phyloP scores from a whole-genome alignment of 2,329 filamentous ascomycete genomes.

The Nemania abortiva region DNA sequence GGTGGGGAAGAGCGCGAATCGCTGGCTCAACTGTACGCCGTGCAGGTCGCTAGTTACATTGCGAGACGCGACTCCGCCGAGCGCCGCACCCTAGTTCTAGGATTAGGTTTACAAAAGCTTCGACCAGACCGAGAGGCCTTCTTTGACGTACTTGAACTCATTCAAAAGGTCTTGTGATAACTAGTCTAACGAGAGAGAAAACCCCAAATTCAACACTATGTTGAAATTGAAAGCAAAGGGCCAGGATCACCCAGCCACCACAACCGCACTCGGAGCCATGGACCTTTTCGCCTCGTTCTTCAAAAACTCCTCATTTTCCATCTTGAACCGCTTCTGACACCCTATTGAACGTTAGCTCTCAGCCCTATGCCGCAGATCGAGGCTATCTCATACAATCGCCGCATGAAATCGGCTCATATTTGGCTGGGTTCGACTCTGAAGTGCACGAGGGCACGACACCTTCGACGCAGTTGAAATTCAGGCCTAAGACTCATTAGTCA shows the following conservation, averaged over 20 bases:
- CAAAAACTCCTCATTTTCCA: slow-evolving; percentile 47
- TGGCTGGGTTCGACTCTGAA: slow-evolving; percentile 59
- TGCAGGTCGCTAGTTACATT: slow-evolving; percentile 87
- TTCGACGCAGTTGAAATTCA: slow-evolving; percentile 65
- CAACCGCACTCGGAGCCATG: slow-evolving; percentile 45
- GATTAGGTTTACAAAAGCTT: slow-evolving; percentile 67
- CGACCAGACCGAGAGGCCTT: slow-evolving; percentile 68
- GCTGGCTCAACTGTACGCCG: slow-evolving; percentile 87
- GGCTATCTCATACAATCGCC: slow-evolving; percentile 55
- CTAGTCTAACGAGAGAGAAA: background rate
- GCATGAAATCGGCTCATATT: slow-evolving; percentile 65
- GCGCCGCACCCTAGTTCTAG: slow-evolving; percentile 70
- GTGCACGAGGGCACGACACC: slow-evolving; percentile 62
- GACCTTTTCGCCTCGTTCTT: slow-evolving; percentile 43
- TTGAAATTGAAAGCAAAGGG: background rate
- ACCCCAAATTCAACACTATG: background rate
- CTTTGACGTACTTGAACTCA: slow-evolving; percentile 74
- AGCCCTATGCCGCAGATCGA: background rate
- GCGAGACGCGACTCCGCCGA: slow-evolving; percentile 76
- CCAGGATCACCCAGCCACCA: slow-evolving; percentile 20
- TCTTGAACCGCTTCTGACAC: slow-evolving; percentile 53
- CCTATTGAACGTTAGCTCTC: slow-evolving; percentile 36
- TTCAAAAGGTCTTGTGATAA: slow-evolving; percentile 66
- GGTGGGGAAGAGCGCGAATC: slow-evolving; percentile 84
- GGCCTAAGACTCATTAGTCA: slow-evolving; percentile 49